Percentiles rank a stretch among this genome's conserved stretches.
Evolutionary conservation across 345 rosid genomes (phyloP).

Genomic region (Melaleuca quinquenervia): DNA sequence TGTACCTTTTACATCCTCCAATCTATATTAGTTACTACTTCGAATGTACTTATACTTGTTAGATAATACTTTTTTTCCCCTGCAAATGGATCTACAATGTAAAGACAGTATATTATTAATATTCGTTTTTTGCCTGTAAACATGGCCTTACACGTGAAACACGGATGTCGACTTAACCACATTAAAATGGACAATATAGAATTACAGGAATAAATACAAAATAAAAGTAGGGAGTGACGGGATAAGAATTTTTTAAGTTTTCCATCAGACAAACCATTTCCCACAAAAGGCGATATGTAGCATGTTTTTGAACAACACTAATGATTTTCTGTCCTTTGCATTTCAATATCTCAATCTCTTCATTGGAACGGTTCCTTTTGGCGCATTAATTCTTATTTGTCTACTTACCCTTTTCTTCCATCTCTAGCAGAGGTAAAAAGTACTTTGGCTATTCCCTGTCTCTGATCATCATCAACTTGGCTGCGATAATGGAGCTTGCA

Average conservation of each 20-base stretch:
- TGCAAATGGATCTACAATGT: no score
- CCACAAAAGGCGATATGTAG: neutral
- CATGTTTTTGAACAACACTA: neutral
- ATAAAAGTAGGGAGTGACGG: neutral
- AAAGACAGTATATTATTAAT: neutral
- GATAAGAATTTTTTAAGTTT: neutral
- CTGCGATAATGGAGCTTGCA: constrained; percentile 92
- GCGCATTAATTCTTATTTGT: neutral
- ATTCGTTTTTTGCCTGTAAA: neutral
- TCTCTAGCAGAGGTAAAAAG: constrained; percentile 48
- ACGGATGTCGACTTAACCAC: neutral
- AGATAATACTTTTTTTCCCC: neutral
- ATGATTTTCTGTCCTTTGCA: neutral
- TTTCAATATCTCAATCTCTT: neutral
- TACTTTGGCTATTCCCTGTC: constrained; percentile 76
- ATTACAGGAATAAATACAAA: neutral
- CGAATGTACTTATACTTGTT: neutral
- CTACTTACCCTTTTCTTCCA: neutral
- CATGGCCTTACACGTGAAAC: neutral
- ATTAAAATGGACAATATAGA: neutral
- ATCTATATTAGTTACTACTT: neutral
- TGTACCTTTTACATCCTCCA: neutral
- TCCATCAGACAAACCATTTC: neutral
- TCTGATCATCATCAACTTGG: constrained; percentile 75
- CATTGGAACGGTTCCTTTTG: neutral